Percentiles rank a stretch among this genome's conserved stretches.
These are phyloP conservation scores for Ophiostoma tasmaniense DNA, from an alignment of 2,329 filamentous ascomycete species.

Conservation along the genomic window DNA sequence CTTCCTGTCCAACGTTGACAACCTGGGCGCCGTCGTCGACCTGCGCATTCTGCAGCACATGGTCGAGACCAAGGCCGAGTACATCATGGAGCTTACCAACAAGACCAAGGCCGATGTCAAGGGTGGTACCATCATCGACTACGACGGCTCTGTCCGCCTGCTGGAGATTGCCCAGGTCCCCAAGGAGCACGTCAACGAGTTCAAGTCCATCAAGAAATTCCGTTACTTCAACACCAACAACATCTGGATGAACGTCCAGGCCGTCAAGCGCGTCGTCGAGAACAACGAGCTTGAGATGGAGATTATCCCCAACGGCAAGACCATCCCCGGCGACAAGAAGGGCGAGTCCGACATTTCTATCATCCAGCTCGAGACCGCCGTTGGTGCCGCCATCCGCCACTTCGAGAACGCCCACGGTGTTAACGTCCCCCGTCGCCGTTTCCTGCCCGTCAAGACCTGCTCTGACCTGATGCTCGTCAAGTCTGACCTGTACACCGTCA, in stretches of 20 bases:
- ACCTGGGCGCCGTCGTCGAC: slow-evolving; percentile 94
- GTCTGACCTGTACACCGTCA: slow-evolving; percentile 96
- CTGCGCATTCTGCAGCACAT: slow-evolving; percentile 98
- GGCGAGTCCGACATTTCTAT: slow-evolving; percentile 97
- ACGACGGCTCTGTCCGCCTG: slow-evolving; percentile 91
- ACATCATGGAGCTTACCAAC: slow-evolving; percentile 99
- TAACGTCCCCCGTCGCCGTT: slow-evolving; percentile 93
- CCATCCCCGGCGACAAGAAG: slow-evolving; percentile 98
- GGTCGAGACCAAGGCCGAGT: slow-evolving; percentile 93
- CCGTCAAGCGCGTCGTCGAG: slow-evolving; percentile 97
- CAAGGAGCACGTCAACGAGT: slow-evolving; percentile 99
- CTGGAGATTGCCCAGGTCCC: slow-evolving; percentile 98
- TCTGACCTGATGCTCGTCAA: slow-evolving; percentile 99
- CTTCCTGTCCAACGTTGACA: slow-evolving; percentile 98
- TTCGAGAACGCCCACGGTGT: slow-evolving; percentile 98
- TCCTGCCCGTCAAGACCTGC: slow-evolving; percentile 99
- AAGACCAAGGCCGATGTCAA: slow-evolving; percentile 99
- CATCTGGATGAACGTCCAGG: slow-evolving; percentile 98
- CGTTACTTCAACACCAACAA: slow-evolving; percentile 99
- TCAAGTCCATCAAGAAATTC: slow-evolving; percentile 99
- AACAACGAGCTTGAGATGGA: slow-evolving; percentile 98
- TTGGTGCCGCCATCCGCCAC: slow-evolving; percentile 96
- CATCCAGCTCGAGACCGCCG: slow-evolving; percentile 95
- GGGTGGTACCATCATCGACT: slow-evolving; percentile 99
- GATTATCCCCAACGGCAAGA: slow-evolving; percentile 99